Percentiles rank a stretch among this genome's conserved stretches.
Evolutionary conservation across 805 yeast species (phyloP).

Genomic region (Yamadazyma sp.): DNA sequence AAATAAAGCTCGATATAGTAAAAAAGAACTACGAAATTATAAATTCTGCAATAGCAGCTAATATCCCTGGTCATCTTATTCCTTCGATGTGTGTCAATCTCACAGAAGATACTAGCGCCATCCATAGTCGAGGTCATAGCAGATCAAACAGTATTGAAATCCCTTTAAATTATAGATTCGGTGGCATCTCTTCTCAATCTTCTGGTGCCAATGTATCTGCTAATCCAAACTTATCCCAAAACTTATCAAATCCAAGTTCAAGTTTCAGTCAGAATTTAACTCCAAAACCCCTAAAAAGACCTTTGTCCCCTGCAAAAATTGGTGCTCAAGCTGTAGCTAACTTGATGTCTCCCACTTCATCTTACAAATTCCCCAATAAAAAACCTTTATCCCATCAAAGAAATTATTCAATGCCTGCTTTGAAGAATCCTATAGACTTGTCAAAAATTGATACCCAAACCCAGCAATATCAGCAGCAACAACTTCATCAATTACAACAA

Average conservation of each 20-base stretch:
- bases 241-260: no score
- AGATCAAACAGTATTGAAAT: constrained; percentile 13
- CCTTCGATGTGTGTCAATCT: constrained; percentile 52
- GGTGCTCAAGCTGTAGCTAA: constrained; percentile 71
- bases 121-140: constrained; percentile 3
- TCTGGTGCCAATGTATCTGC: constrained; percentile 6
- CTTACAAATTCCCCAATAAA: constrained; percentile 11
- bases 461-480: constrained; percentile 8
- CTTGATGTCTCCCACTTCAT: constrained; percentile 30
- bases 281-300: constrained; percentile 29
- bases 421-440: constrained; percentile 8
- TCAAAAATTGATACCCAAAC: constrained; percentile 18
- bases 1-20: constrained; percentile 61
- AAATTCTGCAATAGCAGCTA: constrained; percentile 55
- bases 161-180: constrained; percentile 35
- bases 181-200: constrained; percentile 19
- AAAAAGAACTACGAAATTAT: constrained; percentile 60
- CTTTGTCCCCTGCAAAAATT: constrained; percentile 64
- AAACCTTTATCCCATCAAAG: constrained; percentile 31
- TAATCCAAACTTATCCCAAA: no score
- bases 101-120: background rate
- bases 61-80: constrained; percentile 62
- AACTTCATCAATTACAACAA: background rate
- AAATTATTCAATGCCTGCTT: constrained; percentile 40
- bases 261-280: no score